Conservation (phyloP, 129 eudicot species). For the Calendula officinalis region DNA sequence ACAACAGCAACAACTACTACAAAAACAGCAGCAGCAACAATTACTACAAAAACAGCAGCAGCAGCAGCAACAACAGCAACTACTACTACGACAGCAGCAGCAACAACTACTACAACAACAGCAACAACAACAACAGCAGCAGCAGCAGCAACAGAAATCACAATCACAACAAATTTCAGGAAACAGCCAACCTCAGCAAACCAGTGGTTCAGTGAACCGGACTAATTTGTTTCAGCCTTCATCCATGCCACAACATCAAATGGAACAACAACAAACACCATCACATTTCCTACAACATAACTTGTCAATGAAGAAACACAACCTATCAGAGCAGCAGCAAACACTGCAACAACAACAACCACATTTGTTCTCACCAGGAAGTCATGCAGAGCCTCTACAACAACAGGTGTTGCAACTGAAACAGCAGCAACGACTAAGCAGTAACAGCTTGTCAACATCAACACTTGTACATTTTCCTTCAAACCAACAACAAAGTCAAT, state of each 20-base stretch:
- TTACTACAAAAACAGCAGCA: slow-evolving; percentile 32
- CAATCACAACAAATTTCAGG: slow-evolving; percentile 33
- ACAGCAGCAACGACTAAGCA: slow-evolving; percentile 43
- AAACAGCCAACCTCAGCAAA: slow-evolving; percentile 51
- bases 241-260: slow-evolving; percentile 54
- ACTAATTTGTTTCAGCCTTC: slow-evolving; percentile 34
- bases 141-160: slow-evolving; percentile 29
- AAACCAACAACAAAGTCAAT: slow-evolving; percentile 59
- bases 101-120: slow-evolving; percentile 34
- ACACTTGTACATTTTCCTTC: slow-evolving; percentile 42
- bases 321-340: slow-evolving; percentile 65
- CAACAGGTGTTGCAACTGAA: slow-evolving; percentile 42
- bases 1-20: slow-evolving; percentile 45
- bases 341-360: slow-evolving; percentile 58
- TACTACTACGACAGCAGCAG: slow-evolving; percentile 23
- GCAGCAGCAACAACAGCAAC: slow-evolving; percentile 34
- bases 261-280: slow-evolving; percentile 52
- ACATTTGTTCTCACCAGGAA: slow-evolving; percentile 39
- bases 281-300: slow-evolving; percentile 45
- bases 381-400: slow-evolving; percentile 43
- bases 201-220: slow-evolving; percentile 26
- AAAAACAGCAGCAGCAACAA: slow-evolving; percentile 27
- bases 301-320: slow-evolving; percentile 46
- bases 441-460: slow-evolving; percentile 47
- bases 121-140: slow-evolving; percentile 30